phyloP scores from a whole-genome alignment of 2,329 filamentous ascomycete genomes.

The Aspergillus sp. region DNA sequence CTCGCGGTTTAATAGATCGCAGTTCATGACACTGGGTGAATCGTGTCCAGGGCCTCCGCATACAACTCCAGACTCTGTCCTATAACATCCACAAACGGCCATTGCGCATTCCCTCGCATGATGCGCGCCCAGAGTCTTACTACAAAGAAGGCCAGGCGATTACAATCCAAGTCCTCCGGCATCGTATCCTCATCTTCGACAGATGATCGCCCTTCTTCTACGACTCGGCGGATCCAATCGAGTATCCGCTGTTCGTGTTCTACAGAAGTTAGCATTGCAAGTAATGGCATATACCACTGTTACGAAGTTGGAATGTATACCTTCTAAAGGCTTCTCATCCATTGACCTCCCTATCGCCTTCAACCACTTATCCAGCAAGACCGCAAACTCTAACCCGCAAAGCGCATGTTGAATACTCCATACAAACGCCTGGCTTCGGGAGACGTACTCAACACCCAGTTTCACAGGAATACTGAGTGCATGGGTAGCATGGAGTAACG shows the following conservation, averaged over 20 bases:
- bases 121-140: constrained; percentile 23
- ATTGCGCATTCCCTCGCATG: constrained; percentile 37
- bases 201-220: constrained; percentile 21
- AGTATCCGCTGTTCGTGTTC: constrained; percentile 12
- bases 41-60: background rate
- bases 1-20: no score
- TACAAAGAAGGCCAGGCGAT: constrained; percentile 12
- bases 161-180: constrained; percentile 1
- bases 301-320: no score
- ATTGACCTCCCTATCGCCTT: background rate
- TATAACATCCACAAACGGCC: constrained; percentile 45
- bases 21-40: no score
- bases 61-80: constrained; percentile 40
- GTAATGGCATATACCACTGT: no score
- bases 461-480: constrained; percentile 58
- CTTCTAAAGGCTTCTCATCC: no score
- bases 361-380: constrained; percentile 26
- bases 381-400: constrained; percentile 26
- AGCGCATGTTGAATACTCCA: constrained; percentile 28
- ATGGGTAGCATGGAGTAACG: constrained; percentile 66
- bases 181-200: constrained; percentile 14
- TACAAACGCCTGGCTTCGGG: constrained; percentile 20
- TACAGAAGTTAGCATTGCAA: background rate
- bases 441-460: constrained; percentile 23
- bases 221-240: constrained; percentile 22